phyloP scores from a whole-genome alignment of 106 monocot species.

The Allium sativum region DNA sequence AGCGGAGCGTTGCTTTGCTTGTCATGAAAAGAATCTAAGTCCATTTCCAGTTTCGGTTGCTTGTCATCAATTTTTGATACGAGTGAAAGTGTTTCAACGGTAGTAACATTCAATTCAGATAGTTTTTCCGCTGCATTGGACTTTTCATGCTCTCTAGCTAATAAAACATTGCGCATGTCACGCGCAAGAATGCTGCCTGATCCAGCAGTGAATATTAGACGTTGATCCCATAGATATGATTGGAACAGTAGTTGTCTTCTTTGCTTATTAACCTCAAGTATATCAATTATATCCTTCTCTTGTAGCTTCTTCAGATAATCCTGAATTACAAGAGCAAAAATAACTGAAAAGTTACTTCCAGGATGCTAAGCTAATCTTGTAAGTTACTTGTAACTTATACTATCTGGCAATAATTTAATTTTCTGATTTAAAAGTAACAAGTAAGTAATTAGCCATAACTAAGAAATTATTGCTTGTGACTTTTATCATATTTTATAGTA shows the following conservation, averaged over 20 bases:
- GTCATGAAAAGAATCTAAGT: constrained; percentile 12
- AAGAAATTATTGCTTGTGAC: no score
- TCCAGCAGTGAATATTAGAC: constrained; percentile 37
- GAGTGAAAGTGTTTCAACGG: constrained; percentile 7
- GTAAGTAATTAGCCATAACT: no score
- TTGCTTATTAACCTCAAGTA: constrained; percentile 78
- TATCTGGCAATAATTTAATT: no score
- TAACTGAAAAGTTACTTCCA: no score
- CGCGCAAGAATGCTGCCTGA: constrained; percentile 19
- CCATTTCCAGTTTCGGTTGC: constrained; percentile 14
- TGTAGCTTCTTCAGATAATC: constrained; percentile 40
- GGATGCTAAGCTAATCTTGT: no score
- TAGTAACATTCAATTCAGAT: constrained; percentile 17
- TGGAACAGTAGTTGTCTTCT: constrained; percentile 56
- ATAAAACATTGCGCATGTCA: constrained; percentile 17
- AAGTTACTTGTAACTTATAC: no score
- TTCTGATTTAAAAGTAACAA: no score
- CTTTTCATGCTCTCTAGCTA: constrained; percentile 23
- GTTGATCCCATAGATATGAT: constrained; percentile 77
- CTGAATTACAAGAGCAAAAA: constrained; percentile 15
- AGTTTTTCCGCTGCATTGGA: constrained; percentile 14
- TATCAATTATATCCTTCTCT: constrained; percentile 52
- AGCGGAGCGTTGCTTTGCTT: constrained; percentile 23
- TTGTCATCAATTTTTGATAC: constrained; percentile 9
- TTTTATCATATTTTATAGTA: no score